A percentile compares a stretch with the other conserved stretches of the same genome.
Conservation (phyloP, 2,329 filamentous ascomycete genomes). For the Calonectria hawksworthii region DNA sequence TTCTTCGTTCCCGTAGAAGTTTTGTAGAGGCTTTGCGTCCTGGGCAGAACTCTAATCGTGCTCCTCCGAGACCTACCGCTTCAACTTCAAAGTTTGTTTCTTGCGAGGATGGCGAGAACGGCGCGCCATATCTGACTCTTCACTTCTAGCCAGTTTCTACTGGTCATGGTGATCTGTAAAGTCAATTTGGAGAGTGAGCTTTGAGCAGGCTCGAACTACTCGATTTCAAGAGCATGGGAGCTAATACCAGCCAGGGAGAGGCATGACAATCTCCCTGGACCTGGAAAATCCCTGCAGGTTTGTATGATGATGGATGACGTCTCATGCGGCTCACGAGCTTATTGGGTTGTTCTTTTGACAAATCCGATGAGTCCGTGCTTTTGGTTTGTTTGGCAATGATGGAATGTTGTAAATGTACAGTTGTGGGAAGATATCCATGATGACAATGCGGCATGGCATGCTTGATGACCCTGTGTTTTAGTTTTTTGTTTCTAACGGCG, state of each 20-base stretch:
- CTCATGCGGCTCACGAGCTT: conserved; percentile 37
- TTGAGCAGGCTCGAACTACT: not conserved
- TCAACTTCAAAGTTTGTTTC: conserved; percentile 59
- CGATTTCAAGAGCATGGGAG: conserved; percentile 28
- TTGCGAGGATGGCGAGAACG: conserved; percentile 53
- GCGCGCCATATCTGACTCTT: conserved; percentile 48
- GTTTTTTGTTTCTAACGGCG: conserved; percentile 14
- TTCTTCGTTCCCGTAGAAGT: conserved; percentile 44
- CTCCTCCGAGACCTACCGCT: conserved; percentile 60
- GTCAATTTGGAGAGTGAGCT: not conserved
- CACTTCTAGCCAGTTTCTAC: conserved; percentile 35
- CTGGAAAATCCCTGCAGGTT: conserved; percentile 11
- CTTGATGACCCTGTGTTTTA: conserved; percentile 26
- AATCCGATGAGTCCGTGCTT: conserved; percentile 16
- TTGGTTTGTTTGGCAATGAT: conserved; percentile 26
- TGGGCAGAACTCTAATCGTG: conserved; percentile 61
- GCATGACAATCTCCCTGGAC: conserved; percentile 4
- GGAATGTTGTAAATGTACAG: conserved; percentile 38
- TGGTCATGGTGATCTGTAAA: too few relatives aligned
- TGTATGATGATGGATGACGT: conserved; percentile 33
- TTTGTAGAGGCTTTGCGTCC: conserved; percentile 53
- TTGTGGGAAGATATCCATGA: conserved; percentile 37
- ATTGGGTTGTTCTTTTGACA: conserved; percentile 29
- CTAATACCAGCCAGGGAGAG: conserved; percentile 25
- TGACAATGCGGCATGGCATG: conserved; percentile 41